Conservation (phyloP, 75 land plant species). For the Sequoiadendron giganteum region DNA sequence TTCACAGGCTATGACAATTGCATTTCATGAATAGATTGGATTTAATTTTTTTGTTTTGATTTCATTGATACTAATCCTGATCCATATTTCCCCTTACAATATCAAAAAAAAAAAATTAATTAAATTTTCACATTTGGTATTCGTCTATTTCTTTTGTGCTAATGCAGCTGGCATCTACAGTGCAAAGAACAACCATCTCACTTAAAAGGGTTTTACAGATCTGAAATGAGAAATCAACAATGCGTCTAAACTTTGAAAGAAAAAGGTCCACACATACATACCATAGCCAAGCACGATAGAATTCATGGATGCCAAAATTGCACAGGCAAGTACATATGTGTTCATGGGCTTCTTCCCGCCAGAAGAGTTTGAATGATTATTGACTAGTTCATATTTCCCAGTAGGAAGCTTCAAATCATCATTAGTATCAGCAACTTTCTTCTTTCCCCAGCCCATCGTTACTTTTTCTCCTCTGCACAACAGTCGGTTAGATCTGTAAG, state of each 20-base stretch:
- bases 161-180: not conserved
- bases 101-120: too few relatives aligned
- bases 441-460: not conserved
- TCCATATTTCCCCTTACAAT: too few relatives aligned
- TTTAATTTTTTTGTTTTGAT: too few relatives aligned
- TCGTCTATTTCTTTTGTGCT: not conserved
- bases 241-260: not conserved
- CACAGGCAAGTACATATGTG: constrained; percentile 30
- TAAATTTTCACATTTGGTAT: too few relatives aligned
- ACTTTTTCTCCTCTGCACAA: not conserved
- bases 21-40: too few relatives aligned
- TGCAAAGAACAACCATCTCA: not conserved
- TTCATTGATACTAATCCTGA: too few relatives aligned
- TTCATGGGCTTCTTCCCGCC: constrained; percentile 9
- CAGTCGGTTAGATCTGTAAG: not conserved
- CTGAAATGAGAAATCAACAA: not conserved
- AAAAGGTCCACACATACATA: constrained; percentile 1
- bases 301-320: constrained; percentile 54
- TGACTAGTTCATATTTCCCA: constrained; percentile 13
- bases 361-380: not conserved
- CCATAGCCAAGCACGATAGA: constrained; percentile 67
- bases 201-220: not conserved
- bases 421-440: not conserved
- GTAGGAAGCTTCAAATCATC: not conserved
- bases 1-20: too few relatives aligned